Conservation (phyloP, 495 filamentous ascomycete genomes). For the Penicillium desertorum region DNA sequence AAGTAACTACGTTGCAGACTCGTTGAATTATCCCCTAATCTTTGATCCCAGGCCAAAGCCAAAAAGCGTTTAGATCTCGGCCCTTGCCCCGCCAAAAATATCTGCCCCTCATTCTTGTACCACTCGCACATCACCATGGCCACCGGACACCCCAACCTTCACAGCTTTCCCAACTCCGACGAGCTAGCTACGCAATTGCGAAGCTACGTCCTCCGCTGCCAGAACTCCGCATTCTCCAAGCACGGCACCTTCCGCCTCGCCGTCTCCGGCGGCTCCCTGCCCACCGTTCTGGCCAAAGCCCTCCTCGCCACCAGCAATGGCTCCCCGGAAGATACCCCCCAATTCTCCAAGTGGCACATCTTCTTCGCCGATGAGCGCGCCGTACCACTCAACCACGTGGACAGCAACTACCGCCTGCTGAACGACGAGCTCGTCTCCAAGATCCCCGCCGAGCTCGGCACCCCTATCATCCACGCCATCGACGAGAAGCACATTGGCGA, state of each 20-base stretch:
- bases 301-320: constrained; percentile 64
- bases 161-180: constrained; percentile 67
- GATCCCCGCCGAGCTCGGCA: constrained; percentile 63
- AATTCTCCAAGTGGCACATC: constrained; percentile 90
- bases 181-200: constrained; percentile 73
- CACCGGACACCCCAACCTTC: constrained; percentile 70
- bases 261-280: constrained; percentile 92
- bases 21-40: not conserved
- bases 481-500: constrained; percentile 70
- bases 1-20: not conserved
- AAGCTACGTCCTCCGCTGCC: constrained; percentile 73
- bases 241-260: constrained; percentile 86
- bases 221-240: constrained; percentile 73
- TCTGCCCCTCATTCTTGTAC: constrained; percentile 7
- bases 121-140: constrained; percentile 35
- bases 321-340: constrained; percentile 57
- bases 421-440: constrained; percentile 86
- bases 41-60: not conserved
- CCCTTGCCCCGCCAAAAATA: constrained; percentile 7
- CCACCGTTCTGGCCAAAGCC: constrained; percentile 76
- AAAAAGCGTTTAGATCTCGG: constrained; percentile 4
- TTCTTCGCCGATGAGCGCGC: constrained; percentile 98
- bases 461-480: constrained; percentile 76
- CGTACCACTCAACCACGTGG: constrained; percentile 84
- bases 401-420: constrained; percentile 90